Evolutionary conservation across 129 eudicot species (phyloP).

Genomic region (Lactuca sativa): DNA sequence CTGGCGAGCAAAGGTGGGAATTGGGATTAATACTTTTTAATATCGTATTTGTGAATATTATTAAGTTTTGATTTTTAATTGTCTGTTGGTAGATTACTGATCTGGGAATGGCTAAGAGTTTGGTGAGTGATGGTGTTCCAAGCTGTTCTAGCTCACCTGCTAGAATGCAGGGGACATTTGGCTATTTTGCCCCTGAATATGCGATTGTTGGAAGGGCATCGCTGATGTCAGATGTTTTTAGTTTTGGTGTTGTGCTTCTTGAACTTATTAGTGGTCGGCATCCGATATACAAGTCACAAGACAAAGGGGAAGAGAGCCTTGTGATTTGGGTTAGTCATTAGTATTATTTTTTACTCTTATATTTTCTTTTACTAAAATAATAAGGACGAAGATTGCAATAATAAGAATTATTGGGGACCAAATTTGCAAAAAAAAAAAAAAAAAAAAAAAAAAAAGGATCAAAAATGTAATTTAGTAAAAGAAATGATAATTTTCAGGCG

Average conservation of each 20-base stretch:
- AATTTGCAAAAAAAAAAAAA: no score
- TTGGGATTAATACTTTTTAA: not conserved
- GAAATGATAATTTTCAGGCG: slow-evolving; percentile 49
- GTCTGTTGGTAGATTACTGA: slow-evolving; percentile 63
- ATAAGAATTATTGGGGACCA: no score
- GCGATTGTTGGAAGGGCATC: slow-evolving; percentile 87
- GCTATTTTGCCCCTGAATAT: slow-evolving; percentile 96
- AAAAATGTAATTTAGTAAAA: no score
- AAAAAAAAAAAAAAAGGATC: no score
- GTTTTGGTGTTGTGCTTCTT: slow-evolving; percentile 96
- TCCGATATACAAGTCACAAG: slow-evolving; percentile 58
- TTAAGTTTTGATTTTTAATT: not conserved
- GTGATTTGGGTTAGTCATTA: slow-evolving; percentile 74
- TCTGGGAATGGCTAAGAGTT: slow-evolving; percentile 93
- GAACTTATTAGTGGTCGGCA: slow-evolving; percentile 80
- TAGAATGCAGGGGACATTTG: slow-evolving; percentile 95
- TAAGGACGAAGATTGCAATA: no score
- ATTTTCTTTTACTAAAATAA: not conserved
- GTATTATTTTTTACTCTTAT: not conserved
- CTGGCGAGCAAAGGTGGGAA: slow-evolving; percentile 83
- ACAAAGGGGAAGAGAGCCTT: slow-evolving; percentile 80
- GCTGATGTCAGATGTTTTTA: slow-evolving; percentile 86
- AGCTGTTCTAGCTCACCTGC: slow-evolving; percentile 90
- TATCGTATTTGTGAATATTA: not conserved
- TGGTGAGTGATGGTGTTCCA: slow-evolving; percentile 68